Evolutionary conservation across 352 stramenopile species (phyloP).

Genomic region (Globisporangium uncinulatum): DNA sequence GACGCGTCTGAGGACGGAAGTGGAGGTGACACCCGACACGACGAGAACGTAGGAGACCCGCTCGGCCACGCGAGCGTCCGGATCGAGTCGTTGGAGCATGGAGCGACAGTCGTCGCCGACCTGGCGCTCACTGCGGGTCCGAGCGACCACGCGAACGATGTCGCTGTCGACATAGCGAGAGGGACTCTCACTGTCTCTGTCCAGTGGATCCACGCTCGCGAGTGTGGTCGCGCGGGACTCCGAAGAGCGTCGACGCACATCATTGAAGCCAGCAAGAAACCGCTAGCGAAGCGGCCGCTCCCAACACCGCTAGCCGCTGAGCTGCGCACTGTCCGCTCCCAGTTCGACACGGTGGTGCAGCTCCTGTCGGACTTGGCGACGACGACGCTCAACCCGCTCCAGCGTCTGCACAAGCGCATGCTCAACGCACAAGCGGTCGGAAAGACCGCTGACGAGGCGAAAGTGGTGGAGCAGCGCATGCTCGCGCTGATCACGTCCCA

Average conservation of each 20-base stretch:
- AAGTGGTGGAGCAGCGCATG: slow-evolving; percentile 60
- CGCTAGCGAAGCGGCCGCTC: slow-evolving; percentile 18
- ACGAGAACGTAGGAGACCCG: slow-evolving; percentile 26
- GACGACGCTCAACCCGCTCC: slow-evolving; percentile 42
- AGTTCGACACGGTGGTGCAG: slow-evolving; percentile 18
- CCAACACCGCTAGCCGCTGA: slow-evolving; percentile 14
- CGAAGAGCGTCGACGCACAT: not conserved
- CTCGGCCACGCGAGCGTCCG: slow-evolving; percentile 34
- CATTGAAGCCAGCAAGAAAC: slow-evolving; percentile 15
- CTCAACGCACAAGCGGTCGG: slow-evolving; percentile 31
- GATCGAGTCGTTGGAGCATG: slow-evolving; percentile 39
- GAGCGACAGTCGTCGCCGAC: slow-evolving; percentile 32
- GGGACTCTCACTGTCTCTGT: slow-evolving; percentile 44
- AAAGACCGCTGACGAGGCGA: slow-evolving; percentile 67
- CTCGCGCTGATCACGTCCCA: slow-evolving; percentile 19
- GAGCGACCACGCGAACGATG: not conserved
- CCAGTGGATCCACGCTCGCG: slow-evolving; percentile 42
- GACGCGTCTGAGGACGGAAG: slow-evolving; percentile 9
- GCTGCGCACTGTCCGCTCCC: slow-evolving; percentile 13
- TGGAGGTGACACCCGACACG: not conserved
- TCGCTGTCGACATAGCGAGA: slow-evolving; percentile 22
- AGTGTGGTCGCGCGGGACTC: not conserved
- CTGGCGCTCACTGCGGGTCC: slow-evolving; percentile 18
- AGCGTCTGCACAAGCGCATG: slow-evolving; percentile 38
- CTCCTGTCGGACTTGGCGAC: slow-evolving; percentile 20